phyloP scores from a whole-genome alignment of 345 rosid species.

The Ceriops decandra region DNA sequence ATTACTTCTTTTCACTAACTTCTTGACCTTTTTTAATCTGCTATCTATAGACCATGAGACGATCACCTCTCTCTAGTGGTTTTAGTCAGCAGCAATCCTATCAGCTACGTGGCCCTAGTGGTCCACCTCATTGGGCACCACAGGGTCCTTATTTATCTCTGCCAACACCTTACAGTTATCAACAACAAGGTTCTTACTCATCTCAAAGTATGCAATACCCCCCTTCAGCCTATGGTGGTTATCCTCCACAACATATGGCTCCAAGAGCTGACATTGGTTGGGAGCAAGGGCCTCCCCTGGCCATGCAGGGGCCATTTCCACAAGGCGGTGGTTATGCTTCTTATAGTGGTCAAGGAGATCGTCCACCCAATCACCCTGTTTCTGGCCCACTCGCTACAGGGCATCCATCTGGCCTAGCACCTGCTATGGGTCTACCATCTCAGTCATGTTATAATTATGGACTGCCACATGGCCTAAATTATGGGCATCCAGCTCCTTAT shows the following conservation, averaged over 20 bases:
- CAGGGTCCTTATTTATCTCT: slow-evolving; percentile 59
- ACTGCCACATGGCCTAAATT: slow-evolving; percentile 58
- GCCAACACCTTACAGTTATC: slow-evolving; percentile 58
- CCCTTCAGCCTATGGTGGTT: slow-evolving; percentile 51
- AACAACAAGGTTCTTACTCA: slow-evolving; percentile 66
- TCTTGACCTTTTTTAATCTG: not conserved
- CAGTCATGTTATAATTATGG: slow-evolving; percentile 65
- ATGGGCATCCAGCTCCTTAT: slow-evolving; percentile 61
- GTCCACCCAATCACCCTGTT: slow-evolving; percentile 31
- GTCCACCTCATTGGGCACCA: slow-evolving; percentile 63
- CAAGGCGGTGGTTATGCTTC: slow-evolving; percentile 63
- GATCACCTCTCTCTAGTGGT: slow-evolving; percentile 54
- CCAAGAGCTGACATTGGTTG: slow-evolving; percentile 66
- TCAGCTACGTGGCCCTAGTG: slow-evolving; percentile 63
- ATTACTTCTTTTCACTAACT: slow-evolving; percentile 17
- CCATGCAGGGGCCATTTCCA: slow-evolving; percentile 45
- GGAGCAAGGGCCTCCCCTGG: slow-evolving; percentile 65
- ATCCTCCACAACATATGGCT: slow-evolving; percentile 59
- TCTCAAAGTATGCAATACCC: slow-evolving; percentile 65
- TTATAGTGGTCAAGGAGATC: slow-evolving; percentile 67
- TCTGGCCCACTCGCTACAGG: slow-evolving; percentile 41
- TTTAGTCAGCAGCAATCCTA: slow-evolving; percentile 52
- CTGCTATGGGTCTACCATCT: slow-evolving; percentile 44
- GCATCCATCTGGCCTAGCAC: slow-evolving; percentile 46
- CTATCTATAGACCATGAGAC: slow-evolving; percentile 55